Evolutionary conservation across 192 early-diverging fungal genomes (phyloP).

Genomic region (Podila epicladia): DNA sequence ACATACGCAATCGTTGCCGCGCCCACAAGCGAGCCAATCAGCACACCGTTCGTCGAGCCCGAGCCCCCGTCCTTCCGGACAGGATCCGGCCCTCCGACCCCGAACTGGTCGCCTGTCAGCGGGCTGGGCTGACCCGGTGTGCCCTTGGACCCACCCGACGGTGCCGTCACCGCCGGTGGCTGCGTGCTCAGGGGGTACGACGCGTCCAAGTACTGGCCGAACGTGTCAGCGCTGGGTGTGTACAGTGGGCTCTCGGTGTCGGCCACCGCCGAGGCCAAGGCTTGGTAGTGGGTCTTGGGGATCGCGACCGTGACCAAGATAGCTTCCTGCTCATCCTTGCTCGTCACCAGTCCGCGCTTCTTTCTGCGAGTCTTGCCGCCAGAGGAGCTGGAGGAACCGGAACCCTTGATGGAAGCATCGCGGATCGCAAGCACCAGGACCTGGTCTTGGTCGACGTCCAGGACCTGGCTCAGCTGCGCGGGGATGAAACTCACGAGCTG

Average conservation of each 20-base stretch:
- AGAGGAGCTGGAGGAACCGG: neutral
- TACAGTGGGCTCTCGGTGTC: constrained; percentile 12
- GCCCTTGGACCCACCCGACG: neutral
- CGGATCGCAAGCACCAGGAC: constrained; percentile 41
- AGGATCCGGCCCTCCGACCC: neutral
- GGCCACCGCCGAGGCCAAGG: constrained; percentile 7
- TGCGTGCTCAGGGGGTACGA: constrained; percentile 12
- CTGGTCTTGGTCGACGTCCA: constrained; percentile 8
- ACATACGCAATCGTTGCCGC: constrained; percentile 31
- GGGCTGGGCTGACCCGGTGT: neutral
- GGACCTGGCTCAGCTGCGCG: constrained; percentile 16
- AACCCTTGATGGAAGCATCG: neutral
- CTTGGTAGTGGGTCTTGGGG: constrained; percentile 16
- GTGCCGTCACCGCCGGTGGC: constrained; percentile 4
- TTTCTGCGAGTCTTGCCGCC: neutral
- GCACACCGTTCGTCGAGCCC: constrained; percentile 11
- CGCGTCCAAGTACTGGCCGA: constrained; percentile 38
- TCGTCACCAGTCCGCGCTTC: constrained; percentile 27
- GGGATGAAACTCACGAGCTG: constrained; percentile 44
- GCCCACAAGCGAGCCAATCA: constrained; percentile 33
- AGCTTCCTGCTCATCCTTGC: constrained; percentile 15
- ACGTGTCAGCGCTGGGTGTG: neutral
- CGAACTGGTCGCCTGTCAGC: constrained; percentile 3
- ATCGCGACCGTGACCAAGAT: constrained; percentile 33
- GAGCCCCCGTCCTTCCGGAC: neutral